Evolutionary conservation across 2,329 filamentous ascomycete species (phyloP), one percentile per base, ranked within the genome.

Genomic region (Fusarium incarnatum): DNA sequence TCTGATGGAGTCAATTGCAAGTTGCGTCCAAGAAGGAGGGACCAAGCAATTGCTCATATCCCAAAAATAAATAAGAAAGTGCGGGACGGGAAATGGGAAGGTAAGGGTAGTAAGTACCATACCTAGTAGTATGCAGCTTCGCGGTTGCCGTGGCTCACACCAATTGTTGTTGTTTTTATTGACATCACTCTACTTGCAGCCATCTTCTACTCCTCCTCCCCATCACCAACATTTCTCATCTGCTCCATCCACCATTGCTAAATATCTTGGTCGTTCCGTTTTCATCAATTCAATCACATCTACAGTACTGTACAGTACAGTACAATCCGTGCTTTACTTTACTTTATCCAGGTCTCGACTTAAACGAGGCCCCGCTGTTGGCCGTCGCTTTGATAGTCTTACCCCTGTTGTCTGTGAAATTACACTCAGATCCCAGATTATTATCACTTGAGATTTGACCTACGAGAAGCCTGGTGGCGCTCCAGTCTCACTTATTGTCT

Each of bases 401-500:
- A 67, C 63, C 74, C 74, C 70, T 73, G 74, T 49, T 61, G n/a
- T 60, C 56, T 58, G 65, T 60, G 70, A 76, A 76, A 76, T 76
- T 76, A 56, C 74, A 63, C 46, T 63, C 54, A 48, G 62, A 48
- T 62, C 56, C 66, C 69, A 66, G 56, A 46, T 68, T 47, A 57
- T 65, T 41, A 28, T 64, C 66, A 62, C 64, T 64, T 63, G 69
- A 52, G 49, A 56, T 64, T 60, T 56, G 56, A 60, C 52, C 60
- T 61, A 67, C 61, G 56, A 60, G 50, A 62, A 62, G 37, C 56
- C 54, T 41, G 42, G 68, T 74, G 64, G 67, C 73, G 59, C 57
- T 50, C 44, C 52, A 68, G 62, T 67, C 64, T 72, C 60, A 67
- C 57, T 59, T 56, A 57, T 49, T 67, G 57, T 63, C 65, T 73